Base-by-base conservation (phyloP, 2,329 filamentous ascomycete genomes). In the Stagonosporopsis chrysanthemi region DNA sequence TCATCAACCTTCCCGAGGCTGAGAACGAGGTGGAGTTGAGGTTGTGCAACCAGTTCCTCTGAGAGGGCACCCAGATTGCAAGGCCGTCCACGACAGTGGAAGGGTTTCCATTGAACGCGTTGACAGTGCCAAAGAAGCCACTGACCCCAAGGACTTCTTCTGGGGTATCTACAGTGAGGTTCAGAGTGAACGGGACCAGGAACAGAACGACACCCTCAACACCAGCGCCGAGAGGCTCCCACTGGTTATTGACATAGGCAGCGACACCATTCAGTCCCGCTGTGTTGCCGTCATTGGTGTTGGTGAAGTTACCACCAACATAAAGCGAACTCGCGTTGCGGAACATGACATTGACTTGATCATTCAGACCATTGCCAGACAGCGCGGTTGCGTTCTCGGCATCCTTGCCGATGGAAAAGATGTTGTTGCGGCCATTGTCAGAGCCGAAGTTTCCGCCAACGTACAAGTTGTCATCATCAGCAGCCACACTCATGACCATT, bases 61-160 rank as follows among this genome's bases (percentile, higher is more conserved):
- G 82, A 3, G 92, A 96, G 3, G 91, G 91, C 7, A 98, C 89
- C 95, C 95, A 99, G 35, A 98, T 82, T 14, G 92, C 94, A 69
- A 99, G 92, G 2, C 93, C 92, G 47, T 86, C 77, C 0, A 88
- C 90, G 8, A 83, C 69, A 26, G 88, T 82, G 9, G 86, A 84
- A 6, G 82, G 75, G 63, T 88, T 88, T 62, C 81, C 81, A 33
- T 80, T 86, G 66, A 92, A 94, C 0, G 83, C 84, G 26, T 88
- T 83, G 60, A 97, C 86, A 51, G 87, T 81, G 15, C 85, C 83
- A 75, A 99, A 99, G 58, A 86, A 82, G 6, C 95, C 95, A 45
- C 88, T 94, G 57, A 99, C 81, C 1, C 89, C 87, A 61, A 98
- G 84, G 22, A 90, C 91, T 12, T 85, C 84, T 73, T 97, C 91